Base-by-base conservation (phyloP, 345 rosid genomes). In the Noccaea bulbosa region DNA sequence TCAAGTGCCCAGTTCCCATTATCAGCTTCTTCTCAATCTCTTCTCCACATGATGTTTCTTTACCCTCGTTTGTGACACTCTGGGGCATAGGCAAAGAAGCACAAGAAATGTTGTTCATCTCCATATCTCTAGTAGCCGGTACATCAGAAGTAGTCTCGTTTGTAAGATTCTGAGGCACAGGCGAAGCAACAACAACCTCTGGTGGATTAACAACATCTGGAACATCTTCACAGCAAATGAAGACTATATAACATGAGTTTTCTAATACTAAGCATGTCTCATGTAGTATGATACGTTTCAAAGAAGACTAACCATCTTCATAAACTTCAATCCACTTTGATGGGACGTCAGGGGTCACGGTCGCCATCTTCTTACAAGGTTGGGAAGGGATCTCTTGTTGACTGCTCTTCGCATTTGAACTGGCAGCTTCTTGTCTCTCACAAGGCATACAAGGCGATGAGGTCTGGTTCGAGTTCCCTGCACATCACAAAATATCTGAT, bases 301-400 rank as follows among this genome's bases (percentile, higher is more conserved):
- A 38, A 47, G 51, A 69, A 46, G 27, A 53, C 74, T 17, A 46
- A 75, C 79, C 79, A 38, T 69, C 46, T 69, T 75, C 74, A 9
- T 54, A 11, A 38, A 75, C 52, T 39, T 62, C 38, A 38, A 54
- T 47, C 74, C 74, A 69, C 47, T 61, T 46, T 38, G 74, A 53
- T 32, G 70, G 70, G 24, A 55, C 60, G 32, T 75, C 79, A 69
- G 79, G 74, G 40, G 51, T 53, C 70, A 46, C 65, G 30, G 30
- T 27, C 30, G 30, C 30, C 4, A 27, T 27, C 50, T 38, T 41
- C 58, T 69, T 62, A 33, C 65, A 37, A 55, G 46, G 74, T 12
- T 30, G 69, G 22, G 74, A 55, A 54, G 68, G 46, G 39, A 11
- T 53, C 50, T 39, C 60, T 53, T 38, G 58, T 38, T n/a, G 7